Evolutionary conservation across 1,139 yeast species (phyloP).

Genomic region (Blastobotrys apis): DNA sequence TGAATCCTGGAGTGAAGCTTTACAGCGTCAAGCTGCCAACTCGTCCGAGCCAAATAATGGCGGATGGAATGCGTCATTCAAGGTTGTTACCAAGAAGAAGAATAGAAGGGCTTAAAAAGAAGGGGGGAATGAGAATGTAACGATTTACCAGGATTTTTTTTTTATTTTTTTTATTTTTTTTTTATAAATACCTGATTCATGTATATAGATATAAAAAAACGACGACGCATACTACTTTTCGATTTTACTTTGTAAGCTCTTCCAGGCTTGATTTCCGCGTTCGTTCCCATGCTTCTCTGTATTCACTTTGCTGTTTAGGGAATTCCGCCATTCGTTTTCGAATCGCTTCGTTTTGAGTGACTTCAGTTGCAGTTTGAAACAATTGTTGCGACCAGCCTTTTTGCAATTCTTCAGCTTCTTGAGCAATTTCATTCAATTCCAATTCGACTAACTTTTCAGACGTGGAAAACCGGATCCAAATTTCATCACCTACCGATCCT

Average conservation of each 20-base stretch:
- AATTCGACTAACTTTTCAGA: slow-evolving; percentile 74
- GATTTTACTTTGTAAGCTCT: slow-evolving; percentile 15
- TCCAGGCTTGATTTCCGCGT: slow-evolving; percentile 17
- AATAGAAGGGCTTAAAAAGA: slow-evolving; percentile 4
- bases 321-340: slow-evolving; percentile 73
- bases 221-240: no score
- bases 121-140: no score
- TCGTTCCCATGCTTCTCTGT: slow-evolving; percentile 25
- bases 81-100: slow-evolving; percentile 60
- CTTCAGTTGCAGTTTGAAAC: slow-evolving; percentile 79
- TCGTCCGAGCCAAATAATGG: slow-evolving; percentile 48
- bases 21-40: slow-evolving; percentile 60
- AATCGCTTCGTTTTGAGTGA: slow-evolving; percentile 87
- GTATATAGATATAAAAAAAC: no score
- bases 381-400: slow-evolving; percentile 77
- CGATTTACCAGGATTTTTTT: slow-evolving; percentile 1
- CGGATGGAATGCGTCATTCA: slow-evolving; percentile 70
- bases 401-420: slow-evolving; percentile 68
- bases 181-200: slow-evolving; percentile 8
- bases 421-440: slow-evolving; percentile 74
- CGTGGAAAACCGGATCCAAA: slow-evolving; percentile 72
- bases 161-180: slow-evolving; percentile 1
- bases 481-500: slow-evolving; percentile 88
- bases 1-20: slow-evolving; percentile 46
- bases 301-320: slow-evolving; percentile 35